A percentile compares a stretch with the other conserved stretches of the same genome.
Conservation (phyloP, 148 eudicot genomes). For the Rhododendron vialii region DNA sequence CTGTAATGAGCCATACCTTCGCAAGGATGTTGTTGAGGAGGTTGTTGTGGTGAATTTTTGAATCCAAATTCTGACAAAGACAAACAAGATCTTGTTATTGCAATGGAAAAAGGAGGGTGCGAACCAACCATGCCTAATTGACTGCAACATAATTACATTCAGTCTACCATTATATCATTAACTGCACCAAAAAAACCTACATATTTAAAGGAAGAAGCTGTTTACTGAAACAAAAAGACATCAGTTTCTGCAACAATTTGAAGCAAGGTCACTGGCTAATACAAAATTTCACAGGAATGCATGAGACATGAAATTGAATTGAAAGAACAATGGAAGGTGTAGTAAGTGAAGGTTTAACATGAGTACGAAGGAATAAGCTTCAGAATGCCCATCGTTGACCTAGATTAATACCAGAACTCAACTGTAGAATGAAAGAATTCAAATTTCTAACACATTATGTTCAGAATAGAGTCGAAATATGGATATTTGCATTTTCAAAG, state of each 20-base stretch:
- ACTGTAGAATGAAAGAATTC: background rate
- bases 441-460: background rate
- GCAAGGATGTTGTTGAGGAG: constrained; percentile 90
- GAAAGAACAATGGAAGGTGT: background rate
- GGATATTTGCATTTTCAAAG: background rate
- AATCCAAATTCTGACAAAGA: constrained; percentile 69
- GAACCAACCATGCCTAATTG: background rate
- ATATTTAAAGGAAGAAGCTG: background rate
- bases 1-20: constrained; percentile 46
- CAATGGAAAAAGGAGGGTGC: background rate
- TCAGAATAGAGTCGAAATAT: background rate
- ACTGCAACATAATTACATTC: background rate
- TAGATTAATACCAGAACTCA: background rate
- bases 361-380: background rate
- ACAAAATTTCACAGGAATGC: background rate
- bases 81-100: background rate
- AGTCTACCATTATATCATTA: background rate
- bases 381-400: background rate
- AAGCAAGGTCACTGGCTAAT: background rate
- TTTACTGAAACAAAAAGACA: background rate
- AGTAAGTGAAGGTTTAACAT: background rate
- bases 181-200: background rate
- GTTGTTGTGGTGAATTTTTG: constrained; percentile 91
- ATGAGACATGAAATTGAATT: background rate
- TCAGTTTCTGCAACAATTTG: background rate